Base-by-base conservation (phyloP, 768 basidiomycete species). In the Agaricus subrufescens region DNA sequence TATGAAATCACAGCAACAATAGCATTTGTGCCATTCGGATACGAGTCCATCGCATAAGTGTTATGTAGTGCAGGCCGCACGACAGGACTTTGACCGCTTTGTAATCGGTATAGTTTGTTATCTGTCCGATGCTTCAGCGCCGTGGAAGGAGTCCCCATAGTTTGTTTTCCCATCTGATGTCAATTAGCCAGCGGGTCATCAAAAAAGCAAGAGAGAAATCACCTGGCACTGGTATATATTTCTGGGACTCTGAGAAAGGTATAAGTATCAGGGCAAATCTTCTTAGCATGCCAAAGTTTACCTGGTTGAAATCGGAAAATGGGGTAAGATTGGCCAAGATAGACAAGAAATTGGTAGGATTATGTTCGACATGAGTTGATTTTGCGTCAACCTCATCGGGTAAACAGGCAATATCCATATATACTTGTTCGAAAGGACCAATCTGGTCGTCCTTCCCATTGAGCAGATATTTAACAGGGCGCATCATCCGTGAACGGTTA, bases 1-100 rank as follows among this genome's bases (percentile, higher is more conserved):
- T 99, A 99, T 0, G 97, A 99, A 64, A 99, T 98, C 66, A 99
- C 97, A n/a, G 97, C 97, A 48, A 99, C 97, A 58, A 99, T 78
- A 19, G 97, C 97, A 69, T 99, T 99, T 45, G 90, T 98, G 14
- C 97, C 97, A 64, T 95, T 98, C 1, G 97, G 97, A 81, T 94
- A 99, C 31, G 91, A 84, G 71, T 99, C 97, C 90, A 99, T 97
- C 45, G 91, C 96, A 72, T 98, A 99, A 3, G 86, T 85, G 66
- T 94, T 89, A 74, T 98, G 93, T 42, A 98, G 72, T 26, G 76
- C 81, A 11, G 97, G 97, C 31, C 97, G 90, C 34, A 98, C 97
- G 60, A 98, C 79, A 1, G 97, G 97, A 29, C 85, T 94, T 70
- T 99, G 97, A 3, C 94, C 94, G 4, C 88, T 88, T 74, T 98